A percentile compares a stretch with the other conserved stretches of the same genome.
These are phyloP conservation scores for Kwoniella heveanensis DNA, from an alignment of 768 basidiomycete genomes.

Conservation along the genomic window DNA sequence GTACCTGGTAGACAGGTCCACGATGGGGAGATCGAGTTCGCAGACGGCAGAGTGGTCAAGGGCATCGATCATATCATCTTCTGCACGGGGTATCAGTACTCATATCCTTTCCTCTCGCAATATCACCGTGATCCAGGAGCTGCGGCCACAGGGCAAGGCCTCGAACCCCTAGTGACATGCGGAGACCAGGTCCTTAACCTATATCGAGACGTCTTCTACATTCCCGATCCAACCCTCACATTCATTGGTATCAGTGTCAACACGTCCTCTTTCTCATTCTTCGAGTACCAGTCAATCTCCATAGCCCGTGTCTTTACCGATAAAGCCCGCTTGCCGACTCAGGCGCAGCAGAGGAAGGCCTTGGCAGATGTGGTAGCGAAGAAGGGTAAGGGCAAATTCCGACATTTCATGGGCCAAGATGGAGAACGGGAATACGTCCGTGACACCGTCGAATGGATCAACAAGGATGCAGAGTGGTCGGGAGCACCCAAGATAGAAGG, in stretches of 20 bases:
- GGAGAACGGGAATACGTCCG: slow-evolving; percentile 29
- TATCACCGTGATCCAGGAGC: slow-evolving; percentile 49
- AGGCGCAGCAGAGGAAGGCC: slow-evolving; percentile 17
- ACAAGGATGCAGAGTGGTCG: slow-evolving; percentile 30
- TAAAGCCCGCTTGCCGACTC: slow-evolving; percentile 22
- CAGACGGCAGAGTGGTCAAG: neutral
- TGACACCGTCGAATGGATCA: slow-evolving; percentile 45
- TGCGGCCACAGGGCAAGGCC: neutral
- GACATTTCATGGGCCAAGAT: slow-evolving; percentile 35
- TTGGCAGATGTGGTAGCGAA: slow-evolving; percentile 7
- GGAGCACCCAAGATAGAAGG: slow-evolving; percentile 30
- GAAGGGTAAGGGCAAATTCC: slow-evolving; percentile 31
- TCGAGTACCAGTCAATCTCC: slow-evolving; percentile 44
- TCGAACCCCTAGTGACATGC: slow-evolving; percentile 55
- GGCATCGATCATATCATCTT: slow-evolving; percentile 4
- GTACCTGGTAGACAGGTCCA: neutral
- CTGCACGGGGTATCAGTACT: slow-evolving; percentile 55
- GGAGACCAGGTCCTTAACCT: slow-evolving; percentile 59
- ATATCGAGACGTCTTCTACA: slow-evolving; percentile 59
- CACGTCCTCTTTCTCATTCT: slow-evolving; percentile 39
- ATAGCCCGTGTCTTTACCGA: slow-evolving; percentile 38
- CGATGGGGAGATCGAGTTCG: slow-evolving; percentile 2
- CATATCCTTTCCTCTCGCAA: slow-evolving; percentile 59
- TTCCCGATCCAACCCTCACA: slow-evolving; percentile 60
- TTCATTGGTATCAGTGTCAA: slow-evolving; percentile 52